Conservation (phyloP, 495 filamentous ascomycete genomes). For the Podospora anserina region DNA sequence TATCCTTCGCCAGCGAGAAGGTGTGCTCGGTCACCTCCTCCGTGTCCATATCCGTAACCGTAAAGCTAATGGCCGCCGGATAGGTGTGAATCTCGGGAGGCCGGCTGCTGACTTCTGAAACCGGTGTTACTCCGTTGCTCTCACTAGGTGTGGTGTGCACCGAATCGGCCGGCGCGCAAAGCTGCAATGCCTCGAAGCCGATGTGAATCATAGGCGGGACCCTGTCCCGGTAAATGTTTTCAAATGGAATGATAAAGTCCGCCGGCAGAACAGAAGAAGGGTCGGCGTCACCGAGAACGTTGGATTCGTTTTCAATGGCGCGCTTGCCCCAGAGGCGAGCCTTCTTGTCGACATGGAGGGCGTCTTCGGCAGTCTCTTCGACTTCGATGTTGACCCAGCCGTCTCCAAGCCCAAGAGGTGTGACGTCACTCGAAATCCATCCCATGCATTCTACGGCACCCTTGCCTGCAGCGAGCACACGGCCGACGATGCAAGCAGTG, state of each 20-base stretch:
- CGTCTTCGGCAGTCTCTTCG: conserved; percentile 43
- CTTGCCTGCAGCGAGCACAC: conserved; percentile 64
- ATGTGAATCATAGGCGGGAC: conserved; percentile 38
- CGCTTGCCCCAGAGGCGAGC: conserved; percentile 48
- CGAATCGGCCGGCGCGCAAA: conserved; percentile 37
- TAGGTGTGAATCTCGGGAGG: conserved; percentile 43
- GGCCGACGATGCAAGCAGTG: conserved; percentile 70
- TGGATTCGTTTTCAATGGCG: conserved; percentile 49
- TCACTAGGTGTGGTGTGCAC: conserved; percentile 35
- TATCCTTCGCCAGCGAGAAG: conserved; percentile 56
- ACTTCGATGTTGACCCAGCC: conserved; percentile 65
- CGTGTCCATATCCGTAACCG: conserved; percentile 39
- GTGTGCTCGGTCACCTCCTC: conserved; percentile 40
- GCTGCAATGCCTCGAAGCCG: conserved; percentile 44
- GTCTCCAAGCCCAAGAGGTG: conserved; percentile 50
- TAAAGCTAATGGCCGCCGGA: conserved; percentile 53
- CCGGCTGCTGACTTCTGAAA: conserved; percentile 32
- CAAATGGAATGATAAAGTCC: conserved; percentile 56
- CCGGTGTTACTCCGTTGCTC: conserved; percentile 33
- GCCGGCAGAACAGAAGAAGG: conserved; percentile 48
- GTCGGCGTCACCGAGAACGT: conserved; percentile 51
- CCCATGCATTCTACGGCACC: conserved; percentile 73
- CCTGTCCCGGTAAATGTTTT: conserved; percentile 47
- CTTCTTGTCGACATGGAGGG: conserved; percentile 40
- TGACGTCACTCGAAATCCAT: conserved; percentile 63